Conservation (phyloP, 2,329 filamentous ascomycete species). For the Talaromyces pinophilus region DNA sequence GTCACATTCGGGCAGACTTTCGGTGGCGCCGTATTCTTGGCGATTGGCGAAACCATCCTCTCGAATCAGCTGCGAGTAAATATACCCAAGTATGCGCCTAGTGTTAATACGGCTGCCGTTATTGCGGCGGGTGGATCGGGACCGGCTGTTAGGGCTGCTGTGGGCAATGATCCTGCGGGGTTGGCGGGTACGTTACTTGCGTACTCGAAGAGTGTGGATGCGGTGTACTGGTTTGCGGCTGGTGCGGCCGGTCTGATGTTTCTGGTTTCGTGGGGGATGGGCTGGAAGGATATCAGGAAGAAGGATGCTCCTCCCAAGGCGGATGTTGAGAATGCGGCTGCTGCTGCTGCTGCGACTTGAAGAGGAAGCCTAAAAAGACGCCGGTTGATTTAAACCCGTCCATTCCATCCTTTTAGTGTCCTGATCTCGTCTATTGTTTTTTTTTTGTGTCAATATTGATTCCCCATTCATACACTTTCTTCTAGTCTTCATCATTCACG, state of each 20-base stretch:
- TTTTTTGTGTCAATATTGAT: background rate
- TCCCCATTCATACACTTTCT: background rate
- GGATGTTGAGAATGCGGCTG: background rate
- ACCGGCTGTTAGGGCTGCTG: slow-evolving; percentile 40
- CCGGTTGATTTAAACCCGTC: too few species aligned
- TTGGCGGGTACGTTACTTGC: slow-evolving; percentile 13
- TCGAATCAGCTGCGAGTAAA: slow-evolving; percentile 36
- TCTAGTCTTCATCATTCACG: background rate
- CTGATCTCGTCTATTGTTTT: background rate
- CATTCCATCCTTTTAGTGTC: too few species aligned
- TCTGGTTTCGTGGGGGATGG: slow-evolving; percentile 14
- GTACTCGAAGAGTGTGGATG: slow-evolving; percentile 21
- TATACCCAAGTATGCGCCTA: slow-evolving; percentile 32
- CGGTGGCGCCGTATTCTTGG: slow-evolving; percentile 41
- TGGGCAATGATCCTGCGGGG: background rate
- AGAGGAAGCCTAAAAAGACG: too few species aligned
- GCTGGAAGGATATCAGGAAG: slow-evolving; percentile 25
- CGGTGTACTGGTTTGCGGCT: slow-evolving; percentile 21
- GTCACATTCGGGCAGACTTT: slow-evolving; percentile 42
- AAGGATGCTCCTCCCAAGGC: slow-evolving; percentile 12
- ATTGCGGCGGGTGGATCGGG: slow-evolving; percentile 41
- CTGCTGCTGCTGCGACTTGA: background rate
- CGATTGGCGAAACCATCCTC: slow-evolving; percentile 43
- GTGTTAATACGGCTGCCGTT: slow-evolving; percentile 33
- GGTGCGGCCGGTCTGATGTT: background rate